A percentile compares a stretch with the other conserved stretches of the same genome.
phyloP scores from a whole-genome alignment of 2,329 filamentous ascomycete species.

The Aspergillus phoenicis region DNA sequence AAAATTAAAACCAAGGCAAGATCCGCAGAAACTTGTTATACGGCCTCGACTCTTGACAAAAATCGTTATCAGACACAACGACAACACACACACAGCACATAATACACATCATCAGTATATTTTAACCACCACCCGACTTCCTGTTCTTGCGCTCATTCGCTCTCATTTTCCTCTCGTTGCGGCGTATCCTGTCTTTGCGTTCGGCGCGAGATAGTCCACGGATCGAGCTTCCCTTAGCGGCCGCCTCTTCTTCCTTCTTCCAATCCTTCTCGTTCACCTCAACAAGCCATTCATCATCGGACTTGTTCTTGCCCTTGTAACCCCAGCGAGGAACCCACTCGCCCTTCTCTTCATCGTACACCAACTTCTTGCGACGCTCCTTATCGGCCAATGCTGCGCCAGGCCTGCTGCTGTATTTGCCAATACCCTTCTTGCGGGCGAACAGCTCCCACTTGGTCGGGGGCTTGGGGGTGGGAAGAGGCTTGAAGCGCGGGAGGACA shows the following conservation, averaged over 20 bases:
- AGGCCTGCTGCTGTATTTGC: slow-evolving; percentile 71
- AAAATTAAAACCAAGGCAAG: slow-evolving; percentile 10
- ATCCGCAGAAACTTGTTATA: slow-evolving; percentile 15
- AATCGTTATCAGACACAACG: slow-evolving; percentile 7
- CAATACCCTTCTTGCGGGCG: slow-evolving; percentile 93
- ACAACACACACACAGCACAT: background rate
- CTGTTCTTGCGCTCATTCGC: slow-evolving; percentile 62
- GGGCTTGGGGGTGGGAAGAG: slow-evolving; percentile 76
- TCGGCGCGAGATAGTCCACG: slow-evolving; percentile 69
- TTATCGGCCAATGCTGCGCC: slow-evolving; percentile 64
- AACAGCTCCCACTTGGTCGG: slow-evolving; percentile 96
- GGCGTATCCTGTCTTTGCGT: slow-evolving; percentile 64
- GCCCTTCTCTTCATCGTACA: slow-evolving; percentile 79
- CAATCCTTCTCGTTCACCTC: slow-evolving; percentile 82
- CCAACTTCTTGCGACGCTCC: slow-evolving; percentile 66
- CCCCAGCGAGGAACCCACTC: slow-evolving; percentile 96
- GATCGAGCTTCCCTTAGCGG: slow-evolving; percentile 63
- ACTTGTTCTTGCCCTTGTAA: slow-evolving; percentile 87
- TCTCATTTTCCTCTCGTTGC: slow-evolving; percentile 67
- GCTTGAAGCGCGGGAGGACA: slow-evolving; percentile 84
- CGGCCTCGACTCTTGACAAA: slow-evolving; percentile 6
- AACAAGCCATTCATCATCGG: slow-evolving; percentile 80
- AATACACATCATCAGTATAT: too few species aligned
- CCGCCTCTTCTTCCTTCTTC: slow-evolving; percentile 63
- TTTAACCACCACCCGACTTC: slow-evolving; percentile 32